Base-by-base conservation (phyloP, 2,329 filamentous ascomycete genomes). In the Pseudogymnoascus sp. region DNA sequence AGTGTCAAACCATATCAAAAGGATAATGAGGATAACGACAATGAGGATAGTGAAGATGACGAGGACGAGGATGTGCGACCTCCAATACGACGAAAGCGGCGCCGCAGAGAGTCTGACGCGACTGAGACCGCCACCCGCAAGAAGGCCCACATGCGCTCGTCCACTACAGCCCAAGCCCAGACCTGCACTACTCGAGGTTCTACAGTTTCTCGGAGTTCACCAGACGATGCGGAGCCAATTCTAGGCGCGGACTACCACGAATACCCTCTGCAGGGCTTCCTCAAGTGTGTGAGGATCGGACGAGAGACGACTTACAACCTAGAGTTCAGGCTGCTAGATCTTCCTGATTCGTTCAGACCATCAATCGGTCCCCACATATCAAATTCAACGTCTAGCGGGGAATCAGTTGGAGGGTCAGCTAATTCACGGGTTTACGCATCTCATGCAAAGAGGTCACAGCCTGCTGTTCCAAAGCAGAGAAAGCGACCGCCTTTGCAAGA, bases 301-400 rank as follows among this genome's bases (percentile, higher is more conserved):
- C 39, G 16, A 12, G 39, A 42, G 39, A 5, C 39, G 5, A 42
- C 39, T 42, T 42, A 42, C 21, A 57, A 57, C 51, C 12, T 57
- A 57, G 51, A 57, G 51, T 57, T 57, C 12, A 57, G 23, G 51
- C 51, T 57, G 51, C 23, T 29, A 57, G 51, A 57, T 31, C 51
- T 57, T 57, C 51, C 12, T 29, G 23, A 57, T 57, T 57, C 51
- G 21, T 57, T 57, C 21, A 57, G 4, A n/a, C 47, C 47, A 29
- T 57, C 47, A 29, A 57, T 57, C 21, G 11, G 47, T 57, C 47
- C 29, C 23, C 5, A 57, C 21, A 51, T 51, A 51, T 51, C 42
- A 51, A 51, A 51, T 51, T 21, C n/a, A 5, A 21, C n/a, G n/a
- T 51, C 47, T 57, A 57, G 47, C 21, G 21, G 21, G 21, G 21